phyloP scores from a whole-genome alignment of 257 asterid genomes.

The Rubia yunnanensis region DNA sequence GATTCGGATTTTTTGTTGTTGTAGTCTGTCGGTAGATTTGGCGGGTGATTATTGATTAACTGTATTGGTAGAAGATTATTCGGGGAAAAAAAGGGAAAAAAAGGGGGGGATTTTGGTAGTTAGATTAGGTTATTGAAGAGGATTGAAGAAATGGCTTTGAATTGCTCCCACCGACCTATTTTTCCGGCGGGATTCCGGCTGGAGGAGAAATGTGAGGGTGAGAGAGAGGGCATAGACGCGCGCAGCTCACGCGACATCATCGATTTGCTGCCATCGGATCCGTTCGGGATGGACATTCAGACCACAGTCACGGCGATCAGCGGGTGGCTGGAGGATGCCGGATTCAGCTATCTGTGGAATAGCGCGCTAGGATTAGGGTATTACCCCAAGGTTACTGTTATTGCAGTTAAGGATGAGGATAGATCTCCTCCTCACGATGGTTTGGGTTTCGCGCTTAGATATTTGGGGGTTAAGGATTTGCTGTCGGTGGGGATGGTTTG shows the following conservation, averaged over 20 bases:
- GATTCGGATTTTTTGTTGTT: neutral
- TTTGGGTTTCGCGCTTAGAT: constrained; percentile 29
- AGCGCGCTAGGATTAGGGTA: constrained; percentile 36
- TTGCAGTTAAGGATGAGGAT: constrained; percentile 16
- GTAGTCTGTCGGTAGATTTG: neutral
- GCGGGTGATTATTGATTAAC: neutral
- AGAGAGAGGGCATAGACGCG: constrained; percentile 31
- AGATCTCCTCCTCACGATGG: constrained; percentile 62
- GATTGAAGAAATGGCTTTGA: constrained; percentile 72
- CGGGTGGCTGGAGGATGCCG: constrained; percentile 68
- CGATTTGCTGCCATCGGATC: constrained; percentile 82
- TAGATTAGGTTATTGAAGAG: constrained; percentile 16
- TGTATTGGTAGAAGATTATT: neutral
- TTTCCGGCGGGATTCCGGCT: constrained; percentile 51
- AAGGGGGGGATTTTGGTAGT: neutral
- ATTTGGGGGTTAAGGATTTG: constrained; percentile 68
- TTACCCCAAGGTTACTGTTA: constrained; percentile 23
- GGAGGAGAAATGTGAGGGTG: constrained; percentile 52
- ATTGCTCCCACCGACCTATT: constrained; percentile 57
- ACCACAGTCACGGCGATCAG: constrained; percentile 68
- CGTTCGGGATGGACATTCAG: constrained; percentile 80
- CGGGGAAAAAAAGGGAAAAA: neutral
- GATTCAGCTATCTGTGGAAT: constrained; percentile 45
- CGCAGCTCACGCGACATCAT: constrained; percentile 41
- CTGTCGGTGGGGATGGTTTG: constrained; percentile 62